These are phyloP conservation scores for Cephaloascus fragrans DNA, from an alignment of 805 yeast species.

Conservation along the genomic window DNA sequence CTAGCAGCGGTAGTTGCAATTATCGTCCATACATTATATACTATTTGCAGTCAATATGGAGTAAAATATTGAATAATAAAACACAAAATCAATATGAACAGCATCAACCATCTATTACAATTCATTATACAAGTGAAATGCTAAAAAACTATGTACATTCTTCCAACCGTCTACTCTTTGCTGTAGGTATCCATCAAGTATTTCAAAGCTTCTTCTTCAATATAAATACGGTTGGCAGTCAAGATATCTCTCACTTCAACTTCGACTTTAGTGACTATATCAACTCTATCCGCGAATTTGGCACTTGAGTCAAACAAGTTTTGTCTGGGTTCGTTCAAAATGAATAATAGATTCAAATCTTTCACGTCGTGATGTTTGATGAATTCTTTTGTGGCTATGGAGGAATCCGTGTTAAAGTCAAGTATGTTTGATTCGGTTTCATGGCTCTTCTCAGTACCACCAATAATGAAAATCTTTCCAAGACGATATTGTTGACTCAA, in stretches of 20 bases:
- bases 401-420: conserved; percentile 29
- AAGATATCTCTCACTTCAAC: conserved; percentile 77
- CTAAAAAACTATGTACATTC: too few relatives aligned
- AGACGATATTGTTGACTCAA: conserved; percentile 69
- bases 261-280: conserved; percentile 63
- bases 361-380: conserved; percentile 37
- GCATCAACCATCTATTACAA: too few relatives aligned
- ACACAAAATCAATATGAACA: too few relatives aligned
- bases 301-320: conserved; percentile 56
- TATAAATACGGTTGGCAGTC: conserved; percentile 64
- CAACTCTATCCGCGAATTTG: conserved; percentile 41
- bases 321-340: conserved; percentile 49
- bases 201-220: conserved; percentile 66
- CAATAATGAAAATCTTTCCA: conserved; percentile 66
- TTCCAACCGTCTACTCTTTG: too few relatives aligned
- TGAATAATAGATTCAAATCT: conserved; percentile 52
- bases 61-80: too few relatives aligned
- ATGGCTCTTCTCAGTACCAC: conserved; percentile 23
- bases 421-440: conserved; percentile 12
- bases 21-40: too few relatives aligned
- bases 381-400: conserved; percentile 39
- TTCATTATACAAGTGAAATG: too few relatives aligned
- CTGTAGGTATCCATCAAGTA: conserved; percentile 34
- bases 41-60: too few relatives aligned
- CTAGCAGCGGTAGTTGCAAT: too few relatives aligned